These are phyloP conservation scores for Aurantiochytrium sp. DNA, from an alignment of 108 stramenopile species.

Conservation along the genomic window DNA sequence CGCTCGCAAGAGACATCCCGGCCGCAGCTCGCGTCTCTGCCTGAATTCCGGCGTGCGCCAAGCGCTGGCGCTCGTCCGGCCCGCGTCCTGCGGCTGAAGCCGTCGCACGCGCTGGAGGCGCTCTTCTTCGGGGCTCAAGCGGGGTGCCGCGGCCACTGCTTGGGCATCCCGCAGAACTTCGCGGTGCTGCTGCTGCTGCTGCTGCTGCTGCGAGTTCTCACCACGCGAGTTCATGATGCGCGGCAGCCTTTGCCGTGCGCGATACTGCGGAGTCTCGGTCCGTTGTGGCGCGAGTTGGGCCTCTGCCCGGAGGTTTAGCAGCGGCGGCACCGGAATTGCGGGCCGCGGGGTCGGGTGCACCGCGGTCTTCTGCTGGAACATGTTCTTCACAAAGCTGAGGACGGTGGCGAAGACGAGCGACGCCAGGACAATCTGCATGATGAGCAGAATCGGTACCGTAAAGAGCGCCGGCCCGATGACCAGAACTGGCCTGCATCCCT, in stretches of 20 bases:
- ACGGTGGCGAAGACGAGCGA: neutral
- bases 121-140: too few species aligned
- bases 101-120: too few species aligned
- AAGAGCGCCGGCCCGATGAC: constrained; percentile 5
- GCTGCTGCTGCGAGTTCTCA: neutral
- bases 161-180: neutral
- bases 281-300: too few species aligned
- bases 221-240: too few species aligned
- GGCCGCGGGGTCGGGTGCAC: neutral
- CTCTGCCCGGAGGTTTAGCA: neutral
- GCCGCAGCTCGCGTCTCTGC: neutral
- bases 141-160: too few species aligned
- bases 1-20: neutral
- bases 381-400: neutral
- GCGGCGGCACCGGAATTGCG: neutral
- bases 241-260: too few species aligned
- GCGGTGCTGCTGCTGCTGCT: neutral
- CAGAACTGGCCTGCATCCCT: neutral
- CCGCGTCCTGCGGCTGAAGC: too few species aligned
- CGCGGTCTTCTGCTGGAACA: neutral
- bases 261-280: too few species aligned
- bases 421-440: constrained; percentile 5
- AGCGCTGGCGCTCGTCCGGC: too few species aligned
- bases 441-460: neutral
- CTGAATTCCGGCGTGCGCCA: too few species aligned